These are phyloP conservation scores for Plasmodium vinckei DNA, from an alignment of 169 alveolate species.

Conservation along the genomic window DNA sequence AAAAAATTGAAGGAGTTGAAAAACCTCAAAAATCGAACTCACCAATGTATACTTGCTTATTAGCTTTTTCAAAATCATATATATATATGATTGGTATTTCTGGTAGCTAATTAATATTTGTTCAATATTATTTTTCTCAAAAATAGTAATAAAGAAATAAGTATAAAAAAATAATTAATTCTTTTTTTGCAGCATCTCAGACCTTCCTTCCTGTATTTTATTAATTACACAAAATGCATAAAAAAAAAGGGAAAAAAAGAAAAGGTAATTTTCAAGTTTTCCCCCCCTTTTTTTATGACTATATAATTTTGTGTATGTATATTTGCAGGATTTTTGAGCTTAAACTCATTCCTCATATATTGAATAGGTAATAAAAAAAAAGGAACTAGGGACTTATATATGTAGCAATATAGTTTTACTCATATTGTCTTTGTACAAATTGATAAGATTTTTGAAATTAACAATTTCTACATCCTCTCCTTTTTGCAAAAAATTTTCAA, in stretches of 20 bases:
- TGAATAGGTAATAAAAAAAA: conserved; percentile 3
- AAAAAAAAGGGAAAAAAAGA: conserved; percentile 11
- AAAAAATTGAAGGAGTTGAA: conserved; percentile 16
- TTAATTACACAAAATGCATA: conserved; percentile 56
- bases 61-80: conserved; percentile 76
- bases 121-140: conserved; percentile 76
- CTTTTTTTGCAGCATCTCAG: conserved; percentile 77
- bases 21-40: conserved; percentile 79
- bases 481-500: no score
- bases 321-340: conserved; percentile 79
- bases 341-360: conserved; percentile 65
- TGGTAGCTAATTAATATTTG: conserved; percentile 76
- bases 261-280: neutral
- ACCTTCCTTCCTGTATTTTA: conserved; percentile 78
- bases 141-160: conserved; percentile 50
- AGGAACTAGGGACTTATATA: neutral
- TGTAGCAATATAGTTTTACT: no score
- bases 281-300: neutral
- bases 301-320: conserved; percentile 66
- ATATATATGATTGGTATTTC: conserved; percentile 62
- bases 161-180: conserved; percentile 1
- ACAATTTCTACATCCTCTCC: no score
- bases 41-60: conserved; percentile 77
- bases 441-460: no score
- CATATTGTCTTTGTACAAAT: no score